A percentile compares a stretch with the other conserved stretches of the same genome.
phyloP scores from a whole-genome alignment of 495 filamentous ascomycete species.

The Bathelium albidoporum region DNA sequence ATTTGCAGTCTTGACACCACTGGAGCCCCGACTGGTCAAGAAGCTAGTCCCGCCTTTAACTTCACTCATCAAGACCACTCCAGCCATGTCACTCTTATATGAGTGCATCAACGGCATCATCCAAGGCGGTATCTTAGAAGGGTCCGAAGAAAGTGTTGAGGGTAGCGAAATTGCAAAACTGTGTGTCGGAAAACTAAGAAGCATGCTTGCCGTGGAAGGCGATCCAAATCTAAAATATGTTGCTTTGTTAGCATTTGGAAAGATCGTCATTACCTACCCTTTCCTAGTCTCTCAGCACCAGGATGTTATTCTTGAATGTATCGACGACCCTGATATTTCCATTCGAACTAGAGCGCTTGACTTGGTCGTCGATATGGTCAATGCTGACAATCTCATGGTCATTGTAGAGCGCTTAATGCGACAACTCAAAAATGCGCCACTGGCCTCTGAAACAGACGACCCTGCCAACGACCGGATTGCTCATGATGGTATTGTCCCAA shows the following conservation, averaged over 20 bases:
- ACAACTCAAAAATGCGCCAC: constrained; percentile 56
- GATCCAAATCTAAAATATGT: constrained; percentile 98
- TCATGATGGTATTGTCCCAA: constrained; percentile 29
- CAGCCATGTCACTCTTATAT: constrained; percentile 92
- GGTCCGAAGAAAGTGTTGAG: constrained; percentile 61
- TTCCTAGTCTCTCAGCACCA: constrained; percentile 80
- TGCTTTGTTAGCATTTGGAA: constrained; percentile 85
- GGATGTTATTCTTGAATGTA: constrained; percentile 89
- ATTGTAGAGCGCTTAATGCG: constrained; percentile 78
- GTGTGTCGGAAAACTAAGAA: constrained; percentile 83
- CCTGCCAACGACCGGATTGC: constrained; percentile 26
- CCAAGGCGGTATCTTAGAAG: constrained; percentile 83
- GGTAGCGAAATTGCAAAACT: constrained; percentile 88
- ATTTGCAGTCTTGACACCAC: constrained; percentile 89
- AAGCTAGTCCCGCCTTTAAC: constrained; percentile 94
- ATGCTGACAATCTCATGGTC: constrained; percentile 64
- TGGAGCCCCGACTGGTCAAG: constrained; percentile 81
- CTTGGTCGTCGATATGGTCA: constrained; percentile 84
- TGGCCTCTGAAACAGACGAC: constrained; percentile 29
- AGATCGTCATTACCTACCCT: constrained; percentile 81
- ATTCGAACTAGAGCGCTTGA: constrained; percentile 89
- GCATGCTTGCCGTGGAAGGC: constrained; percentile 85
- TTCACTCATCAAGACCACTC: constrained; percentile 83
- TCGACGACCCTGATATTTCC: constrained; percentile 93
- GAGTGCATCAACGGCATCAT: constrained; percentile 99